A percentile compares a stretch with the other conserved stretches of the same genome.
Conservation (phyloP, 2,329 filamentous ascomycete species). For the Ceratocystiopsis brevicomis region DNA sequence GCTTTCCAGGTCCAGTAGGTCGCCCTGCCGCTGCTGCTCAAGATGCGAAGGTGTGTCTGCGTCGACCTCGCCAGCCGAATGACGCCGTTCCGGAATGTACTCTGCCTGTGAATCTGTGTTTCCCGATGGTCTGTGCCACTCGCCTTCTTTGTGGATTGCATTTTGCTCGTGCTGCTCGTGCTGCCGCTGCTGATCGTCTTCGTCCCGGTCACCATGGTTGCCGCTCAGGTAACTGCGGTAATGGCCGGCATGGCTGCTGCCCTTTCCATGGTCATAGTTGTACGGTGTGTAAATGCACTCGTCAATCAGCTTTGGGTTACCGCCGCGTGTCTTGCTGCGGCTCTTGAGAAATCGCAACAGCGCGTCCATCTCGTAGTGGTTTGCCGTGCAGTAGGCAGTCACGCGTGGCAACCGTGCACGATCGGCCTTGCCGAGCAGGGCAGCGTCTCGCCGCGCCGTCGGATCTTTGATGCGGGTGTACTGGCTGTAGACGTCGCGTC, state of each 20-base stretch:
- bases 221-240: constrained; percentile 12
- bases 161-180: background rate
- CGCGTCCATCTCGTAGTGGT: constrained; percentile 75
- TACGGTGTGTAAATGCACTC: constrained; percentile 97
- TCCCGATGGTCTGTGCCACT: background rate
- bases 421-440: constrained; percentile 82
- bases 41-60: constrained; percentile 4
- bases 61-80: too few relatives aligned
- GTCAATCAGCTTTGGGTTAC: constrained; percentile 82
- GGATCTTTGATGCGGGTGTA: constrained; percentile 97
- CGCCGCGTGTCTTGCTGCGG: constrained; percentile 53
- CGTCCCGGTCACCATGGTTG: background rate
- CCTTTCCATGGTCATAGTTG: constrained; percentile 34
- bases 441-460: constrained; percentile 78
- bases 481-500: constrained; percentile 89
- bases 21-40: constrained; percentile 30
- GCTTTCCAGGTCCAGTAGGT: constrained; percentile 28
- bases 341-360: constrained; percentile 85
- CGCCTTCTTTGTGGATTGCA: background rate
- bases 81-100: too few relatives aligned
- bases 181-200: background rate
- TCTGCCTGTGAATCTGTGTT: constrained; percentile 3
- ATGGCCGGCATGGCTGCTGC: constrained; percentile 7
- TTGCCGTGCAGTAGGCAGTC: constrained; percentile 90
- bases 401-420: constrained; percentile 72